A percentile compares a stretch with the other conserved stretches of the same genome.
Evolutionary conservation across 2,329 filamentous ascomycete species (phyloP).

Genomic region (Monilinia fructicola): DNA sequence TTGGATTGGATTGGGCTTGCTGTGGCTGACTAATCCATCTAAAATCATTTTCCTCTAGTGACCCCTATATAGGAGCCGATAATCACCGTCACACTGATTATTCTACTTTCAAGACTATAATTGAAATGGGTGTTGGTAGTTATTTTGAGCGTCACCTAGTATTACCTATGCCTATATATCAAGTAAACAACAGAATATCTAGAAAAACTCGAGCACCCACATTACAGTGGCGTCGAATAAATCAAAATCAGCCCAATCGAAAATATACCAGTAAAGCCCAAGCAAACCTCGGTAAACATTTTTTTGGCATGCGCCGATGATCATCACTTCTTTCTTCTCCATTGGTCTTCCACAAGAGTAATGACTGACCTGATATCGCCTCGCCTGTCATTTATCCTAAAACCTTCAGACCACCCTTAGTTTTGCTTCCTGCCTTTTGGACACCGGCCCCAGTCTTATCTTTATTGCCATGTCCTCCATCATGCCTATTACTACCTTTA

Average conservation of each 20-base stretch:
- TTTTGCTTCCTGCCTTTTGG: slow-evolving; percentile 64
- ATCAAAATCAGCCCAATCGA: not conserved
- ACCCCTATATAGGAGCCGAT: not conserved
- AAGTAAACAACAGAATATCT: not conserved
- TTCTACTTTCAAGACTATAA: not conserved
- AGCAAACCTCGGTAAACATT: not conserved
- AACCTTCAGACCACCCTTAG: slow-evolving; percentile 63
- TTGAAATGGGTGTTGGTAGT: not conserved
- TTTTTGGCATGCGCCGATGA: slow-evolving; percentile 9
- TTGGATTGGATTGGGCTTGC: too few species aligned
- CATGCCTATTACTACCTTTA: slow-evolving; percentile 42
- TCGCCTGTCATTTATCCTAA: slow-evolving; percentile 50
- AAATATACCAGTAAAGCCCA: not conserved
- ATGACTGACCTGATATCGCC: not conserved
- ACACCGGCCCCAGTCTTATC: slow-evolving; percentile 51
- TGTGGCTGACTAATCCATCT: not conserved
- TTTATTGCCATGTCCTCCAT: slow-evolving; percentile 42
- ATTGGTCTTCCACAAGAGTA: not conserved
- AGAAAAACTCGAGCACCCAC: not conserved
- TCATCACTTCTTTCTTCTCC: not conserved
- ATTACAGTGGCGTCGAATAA: not conserved
- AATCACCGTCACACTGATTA: not conserved
- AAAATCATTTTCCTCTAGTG: not conserved
- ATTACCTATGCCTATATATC: not conserved
- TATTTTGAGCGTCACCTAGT: not conserved